phyloP scores from a whole-genome alignment of 768 basidiomycete genomes.

The Russula lepida region DNA sequence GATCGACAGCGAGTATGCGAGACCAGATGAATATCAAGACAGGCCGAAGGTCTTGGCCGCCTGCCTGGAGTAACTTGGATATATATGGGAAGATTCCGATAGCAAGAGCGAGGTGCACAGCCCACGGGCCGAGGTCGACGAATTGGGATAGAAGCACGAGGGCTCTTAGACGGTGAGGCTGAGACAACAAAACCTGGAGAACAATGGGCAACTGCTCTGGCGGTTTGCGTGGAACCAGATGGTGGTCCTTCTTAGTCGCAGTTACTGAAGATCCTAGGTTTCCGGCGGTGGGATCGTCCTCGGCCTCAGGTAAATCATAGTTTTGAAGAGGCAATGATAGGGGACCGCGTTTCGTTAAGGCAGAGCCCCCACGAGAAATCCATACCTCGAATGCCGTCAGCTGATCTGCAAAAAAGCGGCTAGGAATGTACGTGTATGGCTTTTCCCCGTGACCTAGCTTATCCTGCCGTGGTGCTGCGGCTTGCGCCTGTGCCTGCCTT shows the following conservation, averaged over 20 bases:
- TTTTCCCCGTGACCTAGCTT: slow-evolving; percentile 30
- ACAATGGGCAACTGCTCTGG: slow-evolving; percentile 98
- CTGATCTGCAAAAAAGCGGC: slow-evolving; percentile 91
- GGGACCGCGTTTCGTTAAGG: slow-evolving; percentile 68
- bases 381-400: slow-evolving; percentile 97
- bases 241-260: slow-evolving; percentile 26
- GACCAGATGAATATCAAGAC: slow-evolving; percentile 99
- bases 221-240: slow-evolving; percentile 78
- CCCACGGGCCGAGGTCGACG: slow-evolving; percentile 98
- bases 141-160: slow-evolving; percentile 95
- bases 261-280: slow-evolving; percentile 5
- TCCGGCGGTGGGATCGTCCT: slow-evolving; percentile 25
- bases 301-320: slow-evolving; percentile 26
- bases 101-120: slow-evolving; percentile 88
- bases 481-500: slow-evolving; percentile 22
- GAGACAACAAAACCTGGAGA: slow-evolving; percentile 92
- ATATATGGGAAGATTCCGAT: slow-evolving; percentile 99
- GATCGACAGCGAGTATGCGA: slow-evolving; percentile 93
- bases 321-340: slow-evolving; percentile 54
- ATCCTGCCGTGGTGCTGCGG: slow-evolving; percentile 7
- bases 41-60: slow-evolving; percentile 90
- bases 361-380: slow-evolving; percentile 90
- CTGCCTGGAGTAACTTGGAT: slow-evolving; percentile 89
- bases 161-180: slow-evolving; percentile 90
- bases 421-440: slow-evolving; percentile 71